Evolutionary conservation across 768 basidiomycete species (phyloP), one percentile per base, ranked within the genome.

Genomic region (Boletus tomentosulus): DNA sequence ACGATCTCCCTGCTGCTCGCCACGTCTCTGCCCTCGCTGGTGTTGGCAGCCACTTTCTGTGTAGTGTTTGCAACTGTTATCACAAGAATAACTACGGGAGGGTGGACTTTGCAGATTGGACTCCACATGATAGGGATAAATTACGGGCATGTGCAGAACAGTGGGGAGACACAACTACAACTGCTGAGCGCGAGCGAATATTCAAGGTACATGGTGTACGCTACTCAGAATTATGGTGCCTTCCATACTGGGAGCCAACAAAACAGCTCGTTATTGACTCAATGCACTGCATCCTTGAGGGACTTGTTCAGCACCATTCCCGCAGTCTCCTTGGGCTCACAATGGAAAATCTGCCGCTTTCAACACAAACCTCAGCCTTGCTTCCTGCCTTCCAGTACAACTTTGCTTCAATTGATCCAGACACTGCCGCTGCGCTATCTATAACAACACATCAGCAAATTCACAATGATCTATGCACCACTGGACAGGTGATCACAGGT

Each of bases 1-100:
- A 71, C 45, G 75, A 78, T 50, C 63, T 76, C 15, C 73, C 66
- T 1, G 74, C 70, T 1, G 66, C 71, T 0, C 35, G 61, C 7
- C 66, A 73, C 39, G 11, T 66, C 3, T 35, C 66, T 1, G 66
- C 54, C 3, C 38, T 63, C 5, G 66, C 62, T 1, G 48, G 31
- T 7, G 30, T 54, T 12, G 24, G 47, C 1, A 64, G 66, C 8
- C 57, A 73, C n/a, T 62, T 60, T 6, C 64, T 62, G 30, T 76
- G 74, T 51, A 56, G 61, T 0, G 47, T 66, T 0, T 76, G 74
- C 44, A 38, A 68, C 16, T 65, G 65, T 42, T 61, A 50, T 15
- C 60, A 67, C 27, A 58, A 50, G 16, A 24, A 1, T 4, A 58
- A 16, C 39, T 57, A 47, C 16, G 50, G 51, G 0, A 1, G 43